Conservation (phyloP, 768 basidiomycete species). For the Russula foetens region DNA sequence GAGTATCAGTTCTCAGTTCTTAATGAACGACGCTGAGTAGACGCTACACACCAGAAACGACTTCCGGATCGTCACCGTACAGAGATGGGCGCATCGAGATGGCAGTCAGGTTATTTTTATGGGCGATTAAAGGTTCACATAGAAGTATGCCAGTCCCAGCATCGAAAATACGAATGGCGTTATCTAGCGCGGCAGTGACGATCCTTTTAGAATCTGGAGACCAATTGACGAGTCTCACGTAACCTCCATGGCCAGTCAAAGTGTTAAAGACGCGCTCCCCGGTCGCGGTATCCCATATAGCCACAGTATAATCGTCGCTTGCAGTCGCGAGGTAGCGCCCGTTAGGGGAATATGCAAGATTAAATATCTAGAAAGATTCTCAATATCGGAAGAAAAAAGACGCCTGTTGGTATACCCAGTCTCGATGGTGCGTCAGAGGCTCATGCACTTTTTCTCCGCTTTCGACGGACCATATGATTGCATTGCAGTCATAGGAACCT, state of each 20-base stretch:
- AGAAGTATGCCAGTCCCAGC: slow-evolving; percentile 5
- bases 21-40: too few relatives aligned
- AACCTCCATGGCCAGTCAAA: not conserved
- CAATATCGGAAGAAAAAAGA: not conserved
- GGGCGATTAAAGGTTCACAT: not conserved
- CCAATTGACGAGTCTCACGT: slow-evolving; percentile 5
- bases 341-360: slow-evolving; percentile 14
- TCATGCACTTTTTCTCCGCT: not conserved
- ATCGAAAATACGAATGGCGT: slow-evolving; percentile 9
- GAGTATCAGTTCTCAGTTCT: too few relatives aligned
- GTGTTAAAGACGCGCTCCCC: slow-evolving; percentile 34
- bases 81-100: not conserved
- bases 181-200: not conserved
- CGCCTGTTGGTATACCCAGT: not conserved
- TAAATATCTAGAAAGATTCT: not conserved
- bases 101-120: not conserved
- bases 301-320: slow-evolving; percentile 40
- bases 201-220: slow-evolving; percentile 6
- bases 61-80: not conserved
- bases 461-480: slow-evolving; percentile 12
- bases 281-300: slow-evolving; percentile 38
- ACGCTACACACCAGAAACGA: not conserved
- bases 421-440: not conserved
- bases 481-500: slow-evolving; percentile 7
- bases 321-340: slow-evolving; percentile 32